phyloP scores from a whole-genome alignment of 805 yeast genomes.

The Saturnispora silvae region DNA sequence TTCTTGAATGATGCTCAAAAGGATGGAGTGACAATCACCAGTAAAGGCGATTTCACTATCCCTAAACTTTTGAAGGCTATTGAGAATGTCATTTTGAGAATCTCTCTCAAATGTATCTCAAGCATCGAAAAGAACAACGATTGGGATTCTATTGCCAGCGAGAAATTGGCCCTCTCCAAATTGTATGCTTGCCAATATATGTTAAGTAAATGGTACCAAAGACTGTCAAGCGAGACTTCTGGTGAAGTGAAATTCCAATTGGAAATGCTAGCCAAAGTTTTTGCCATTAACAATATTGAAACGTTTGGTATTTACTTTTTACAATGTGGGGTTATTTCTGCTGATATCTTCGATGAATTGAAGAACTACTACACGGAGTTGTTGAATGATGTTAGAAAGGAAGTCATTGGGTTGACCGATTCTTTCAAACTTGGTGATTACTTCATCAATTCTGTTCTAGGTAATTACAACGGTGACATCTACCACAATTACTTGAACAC shows the following conservation, averaged over 20 bases:
- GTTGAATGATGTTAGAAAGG: conserved; percentile 45
- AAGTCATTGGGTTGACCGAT: conserved; percentile 72
- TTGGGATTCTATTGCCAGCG: conserved; percentile 38
- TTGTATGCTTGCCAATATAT: conserved; percentile 41
- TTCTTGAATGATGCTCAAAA: conserved; percentile 23
- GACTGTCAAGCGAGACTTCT: conserved; percentile 17
- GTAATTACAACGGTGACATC: conserved; percentile 71
- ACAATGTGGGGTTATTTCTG: conserved; percentile 46
- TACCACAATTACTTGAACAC: conserved; percentile 63
- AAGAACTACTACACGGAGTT: conserved; percentile 35
- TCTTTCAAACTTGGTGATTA: conserved; percentile 74
- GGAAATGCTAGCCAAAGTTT: conserved; percentile 45
- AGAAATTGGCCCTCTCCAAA: conserved; percentile 38
- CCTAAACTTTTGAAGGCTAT: conserved; percentile 28
- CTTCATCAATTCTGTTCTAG: conserved; percentile 74
- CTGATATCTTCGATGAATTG: conserved; percentile 33
- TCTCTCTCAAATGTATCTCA: conserved; percentile 25
- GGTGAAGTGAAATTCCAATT: conserved; percentile 37
- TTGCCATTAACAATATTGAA: conserved; percentile 58
- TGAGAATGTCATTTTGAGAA: conserved; percentile 31
- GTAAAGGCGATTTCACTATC: conserved; percentile 21
- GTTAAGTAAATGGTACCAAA: conserved; percentile 30
- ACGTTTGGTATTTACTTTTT: conserved; percentile 62
- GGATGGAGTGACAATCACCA: conserved; percentile 25
- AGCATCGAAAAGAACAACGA: conserved; percentile 27